phyloP scores from a whole-genome alignment of 495 filamentous ascomycete genomes.

The Sphaerosporella brunnea region DNA sequence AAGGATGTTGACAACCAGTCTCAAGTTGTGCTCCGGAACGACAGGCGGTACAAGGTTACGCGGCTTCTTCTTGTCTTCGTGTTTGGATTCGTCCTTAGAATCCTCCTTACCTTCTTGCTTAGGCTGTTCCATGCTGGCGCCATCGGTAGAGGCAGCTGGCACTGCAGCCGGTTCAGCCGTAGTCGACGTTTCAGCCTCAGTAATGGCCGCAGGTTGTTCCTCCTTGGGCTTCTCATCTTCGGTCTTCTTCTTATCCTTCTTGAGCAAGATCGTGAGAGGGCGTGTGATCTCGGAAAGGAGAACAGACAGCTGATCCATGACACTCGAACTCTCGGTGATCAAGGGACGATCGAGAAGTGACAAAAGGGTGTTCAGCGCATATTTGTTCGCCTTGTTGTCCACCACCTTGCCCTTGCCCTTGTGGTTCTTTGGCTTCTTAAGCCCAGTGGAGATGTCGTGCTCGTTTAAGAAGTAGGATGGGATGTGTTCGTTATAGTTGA shows the following conservation, averaged over 20 bases:
- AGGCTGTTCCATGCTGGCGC: constrained; percentile 14
- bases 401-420: constrained; percentile 73
- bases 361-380: constrained; percentile 76
- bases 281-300: constrained; percentile 75
- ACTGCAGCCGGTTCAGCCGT: constrained; percentile 23
- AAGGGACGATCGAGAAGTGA: constrained; percentile 74
- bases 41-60: constrained; percentile 61
- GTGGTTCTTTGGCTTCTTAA: constrained; percentile 59
- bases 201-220: constrained; percentile 26
- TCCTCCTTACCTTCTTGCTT: constrained; percentile 27
- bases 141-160: constrained; percentile 15
- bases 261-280: constrained; percentile 63
- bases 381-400: constrained; percentile 67
- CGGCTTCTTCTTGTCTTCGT: constrained; percentile 52
- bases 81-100: constrained; percentile 29
- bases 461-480: constrained; percentile 89
- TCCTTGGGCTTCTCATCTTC: constrained; percentile 43
- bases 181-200: constrained; percentile 8
- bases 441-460: constrained; percentile 56
- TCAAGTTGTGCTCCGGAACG: constrained; percentile 76
- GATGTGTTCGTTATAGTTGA: constrained; percentile 64
- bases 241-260: constrained; percentile 60
- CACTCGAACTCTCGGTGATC: constrained; percentile 83
- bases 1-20: constrained; percentile 85
- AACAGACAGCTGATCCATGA: constrained; percentile 84